Base-by-base conservation (phyloP, 148 eudicot species). In the Camellia japonica region DNA sequence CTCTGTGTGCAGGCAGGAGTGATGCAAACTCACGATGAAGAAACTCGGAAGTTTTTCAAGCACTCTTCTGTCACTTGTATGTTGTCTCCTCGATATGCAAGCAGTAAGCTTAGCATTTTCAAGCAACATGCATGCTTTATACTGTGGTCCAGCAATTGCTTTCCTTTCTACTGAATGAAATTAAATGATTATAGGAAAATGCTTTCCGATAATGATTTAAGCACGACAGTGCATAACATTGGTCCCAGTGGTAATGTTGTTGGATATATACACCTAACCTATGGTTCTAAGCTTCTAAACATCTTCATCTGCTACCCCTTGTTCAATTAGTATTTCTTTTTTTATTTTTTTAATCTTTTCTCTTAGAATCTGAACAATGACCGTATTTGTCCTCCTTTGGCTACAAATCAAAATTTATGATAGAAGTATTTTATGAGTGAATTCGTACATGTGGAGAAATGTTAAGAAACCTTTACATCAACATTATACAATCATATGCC, bases 61-160 rank as follows among this genome's bases (percentile, higher is more conserved):
- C 61, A 58, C 10, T 58, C 61, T 2, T 3, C 2, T 13, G 61
- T 58, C 61, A 5, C 4, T 58, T 58, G 61, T 58, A 13, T 58
- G 61, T 13, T 58, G 2, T 9, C 7, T 58, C 61, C 61, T 58
- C 61, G 61, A 3, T 58, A 58, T 58, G 61, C 61, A 5, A 58
- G 61, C 61, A 58, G 16, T 58, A 58, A 58, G 61, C 61, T 58
- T 58, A 58, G 61, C 10, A 14, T 58, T 58, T 58, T 58, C 61
- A 58, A 58, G 9, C 61, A 58, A 58, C 61, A 58, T 97, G 99
- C 94, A 91, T 84, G 93, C 82, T 83, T 84, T 82, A 81, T 81
- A 60, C 69, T 68, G 46, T 77, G 80, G 63, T 84, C 69, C 73
- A 82, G 66, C 46, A 42, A 73, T 64, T 67, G 46, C 23, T 38